These are phyloP conservation scores for Talaromyces sp. DNA, from an alignment of 2,329 filamentous ascomycete species.

Conservation along the genomic window DNA sequence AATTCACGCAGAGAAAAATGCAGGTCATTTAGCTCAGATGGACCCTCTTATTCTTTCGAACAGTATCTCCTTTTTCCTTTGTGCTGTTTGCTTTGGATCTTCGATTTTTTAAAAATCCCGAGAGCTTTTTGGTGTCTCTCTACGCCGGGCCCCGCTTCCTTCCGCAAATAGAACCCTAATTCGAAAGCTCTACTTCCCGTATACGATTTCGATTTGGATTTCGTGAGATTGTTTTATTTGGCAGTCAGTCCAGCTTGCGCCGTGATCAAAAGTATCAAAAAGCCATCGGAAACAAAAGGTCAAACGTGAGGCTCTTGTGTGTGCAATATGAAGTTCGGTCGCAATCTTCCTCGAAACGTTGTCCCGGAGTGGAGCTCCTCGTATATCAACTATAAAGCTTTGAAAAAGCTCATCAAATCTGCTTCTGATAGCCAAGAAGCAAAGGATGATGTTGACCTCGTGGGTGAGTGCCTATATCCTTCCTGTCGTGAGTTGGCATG, in stretches of 20 bases:
- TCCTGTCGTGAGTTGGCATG: neutral
- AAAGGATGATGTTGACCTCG: slow-evolving; percentile 76
- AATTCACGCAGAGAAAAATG: neutral
- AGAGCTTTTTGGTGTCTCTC: neutral
- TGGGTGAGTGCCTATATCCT: slow-evolving; percentile 60
- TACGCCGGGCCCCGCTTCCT: neutral
- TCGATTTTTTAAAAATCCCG: neutral
- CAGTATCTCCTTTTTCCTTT: slow-evolving; percentile 14
- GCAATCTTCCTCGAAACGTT: slow-evolving; percentile 46
- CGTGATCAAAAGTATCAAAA: neutral
- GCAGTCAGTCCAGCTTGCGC: neutral
- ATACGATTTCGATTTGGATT: neutral
- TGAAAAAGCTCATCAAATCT: slow-evolving; percentile 91
- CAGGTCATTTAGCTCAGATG: slow-evolving; percentile 6
- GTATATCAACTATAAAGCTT: slow-evolving; percentile 49
- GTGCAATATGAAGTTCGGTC: slow-evolving; percentile 47
- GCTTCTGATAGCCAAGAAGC: slow-evolving; percentile 62
- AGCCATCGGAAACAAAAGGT: neutral
- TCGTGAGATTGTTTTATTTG: neutral
- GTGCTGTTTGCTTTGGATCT: slow-evolving; percentile 8
- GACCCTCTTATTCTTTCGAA: neutral
- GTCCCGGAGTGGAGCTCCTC: slow-evolving; percentile 48
- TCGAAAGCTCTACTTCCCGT: neutral
- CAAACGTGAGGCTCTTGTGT: neutral
- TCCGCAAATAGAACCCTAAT: slow-evolving; percentile 4